phyloP scores from a whole-genome alignment of 805 yeast species.

The Ogataea saltuana region DNA sequence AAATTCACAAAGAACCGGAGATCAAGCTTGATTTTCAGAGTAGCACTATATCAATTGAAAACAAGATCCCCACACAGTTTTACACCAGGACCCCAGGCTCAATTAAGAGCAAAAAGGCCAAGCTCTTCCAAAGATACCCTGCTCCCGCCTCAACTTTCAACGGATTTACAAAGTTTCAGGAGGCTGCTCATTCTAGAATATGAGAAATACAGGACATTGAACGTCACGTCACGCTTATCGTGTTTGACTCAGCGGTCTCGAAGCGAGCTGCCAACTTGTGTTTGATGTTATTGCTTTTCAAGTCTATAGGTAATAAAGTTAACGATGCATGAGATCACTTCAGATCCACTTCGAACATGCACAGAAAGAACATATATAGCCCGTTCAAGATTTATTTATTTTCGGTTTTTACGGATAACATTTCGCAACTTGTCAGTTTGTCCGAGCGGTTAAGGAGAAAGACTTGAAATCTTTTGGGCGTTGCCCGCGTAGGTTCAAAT shows the following conservation, averaged over 20 bases:
- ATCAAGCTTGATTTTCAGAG: slow-evolving; percentile 61
- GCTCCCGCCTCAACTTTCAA: slow-evolving; percentile 20
- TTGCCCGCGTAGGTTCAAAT: slow-evolving; percentile 64
- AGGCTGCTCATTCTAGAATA: slow-evolving; percentile 1
- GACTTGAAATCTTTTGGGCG: slow-evolving; percentile 61
- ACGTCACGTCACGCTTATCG: too few species aligned
- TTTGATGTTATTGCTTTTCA: background rate
- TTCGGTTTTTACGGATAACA: background rate
- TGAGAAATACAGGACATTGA: background rate
- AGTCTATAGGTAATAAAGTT: slow-evolving; percentile 4
- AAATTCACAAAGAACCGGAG: slow-evolving; percentile 54
- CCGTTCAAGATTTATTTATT: background rate
- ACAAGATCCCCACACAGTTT: slow-evolving; percentile 22
- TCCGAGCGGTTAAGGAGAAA: slow-evolving; percentile 61
- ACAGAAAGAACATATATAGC: background rate
- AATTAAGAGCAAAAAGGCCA: slow-evolving; percentile 36
- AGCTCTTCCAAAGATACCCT: slow-evolving; percentile 54
- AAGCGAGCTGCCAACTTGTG: too few species aligned
- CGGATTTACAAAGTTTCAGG: slow-evolving; percentile 14
- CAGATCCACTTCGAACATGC: too few species aligned
- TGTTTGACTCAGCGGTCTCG: too few species aligned
- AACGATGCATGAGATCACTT: slow-evolving; percentile 1
- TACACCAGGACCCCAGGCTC: slow-evolving; percentile 28
- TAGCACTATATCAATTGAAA: slow-evolving; percentile 26
- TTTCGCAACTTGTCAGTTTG: slow-evolving; percentile 33